Evolutionary conservation across 2,329 filamentous ascomycete species (phyloP), one percentile per base, ranked within the genome.

Genomic region (Fusarium camptoceras): DNA sequence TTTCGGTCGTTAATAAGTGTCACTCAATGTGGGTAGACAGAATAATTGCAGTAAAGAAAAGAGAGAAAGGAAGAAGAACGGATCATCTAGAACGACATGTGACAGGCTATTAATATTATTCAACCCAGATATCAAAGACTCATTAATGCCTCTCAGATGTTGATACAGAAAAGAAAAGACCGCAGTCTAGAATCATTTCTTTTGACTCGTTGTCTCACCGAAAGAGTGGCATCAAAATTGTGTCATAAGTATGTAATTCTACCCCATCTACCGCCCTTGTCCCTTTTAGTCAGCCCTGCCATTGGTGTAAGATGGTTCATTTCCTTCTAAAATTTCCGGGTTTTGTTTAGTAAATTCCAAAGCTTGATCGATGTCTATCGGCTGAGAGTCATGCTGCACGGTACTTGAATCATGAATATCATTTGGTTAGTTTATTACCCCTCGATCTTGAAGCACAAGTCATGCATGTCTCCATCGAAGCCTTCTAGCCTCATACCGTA

Each of bases 211-310:
- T 6, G 25, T 51, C 61, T 66, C 61, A 61, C 63, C 48, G 63
- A 49, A 55, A 66, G 37, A 54, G 5, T 44, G 1, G n/a, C 48
- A 49, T 61, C 49, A 66, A 1, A 8, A 60, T 66, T n/a, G 46
- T 54, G 63, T 66, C 63, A 66, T 66, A 24, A 15, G 3, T n/a
- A 34, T 31, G 18, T 66, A 56, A 66, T 49, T 20, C 5, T 6
- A 31, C 18, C 41, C 61, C 34, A 37, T 30, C 6, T 6, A 25
- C 39, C 30, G 16, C 42, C 42, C 24, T 16, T 41, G n/a, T 55
- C 49, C n/a, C 7, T 15, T 22, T 15, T 50, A 58, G 44, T 24
- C 54, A 14, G 11, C 20, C 8, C 27, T 31, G 16, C 3, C 15
- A 66, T 60, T 66, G 61, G 61, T 12, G 12, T 8, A 8, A 37